These are phyloP conservation scores for Cladosporium phlei DNA, from an alignment of 2,329 filamentous ascomycete species.

Conservation along the genomic window DNA sequence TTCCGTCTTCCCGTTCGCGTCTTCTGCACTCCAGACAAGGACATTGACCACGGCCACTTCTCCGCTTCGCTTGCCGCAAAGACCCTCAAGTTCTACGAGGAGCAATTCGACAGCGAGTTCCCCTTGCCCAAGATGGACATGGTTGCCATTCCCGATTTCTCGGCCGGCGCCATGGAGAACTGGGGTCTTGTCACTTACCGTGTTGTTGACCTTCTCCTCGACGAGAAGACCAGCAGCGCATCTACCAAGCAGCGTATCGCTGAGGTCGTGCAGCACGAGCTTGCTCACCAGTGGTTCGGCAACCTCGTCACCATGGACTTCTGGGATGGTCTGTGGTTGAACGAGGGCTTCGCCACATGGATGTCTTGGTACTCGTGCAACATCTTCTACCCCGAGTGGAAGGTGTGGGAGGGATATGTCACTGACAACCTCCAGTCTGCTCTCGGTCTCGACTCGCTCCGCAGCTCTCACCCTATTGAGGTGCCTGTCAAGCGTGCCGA, in stretches of 20 bases:
- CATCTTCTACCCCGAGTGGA: slow-evolving; percentile 95
- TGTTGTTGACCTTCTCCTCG: slow-evolving; percentile 82
- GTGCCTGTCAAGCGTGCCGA: slow-evolving; percentile 92
- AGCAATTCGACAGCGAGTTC: slow-evolving; percentile 83
- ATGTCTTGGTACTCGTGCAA: slow-evolving; percentile 96
- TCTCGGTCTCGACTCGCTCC: slow-evolving; percentile 78
- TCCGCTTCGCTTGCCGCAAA: slow-evolving; percentile 83
- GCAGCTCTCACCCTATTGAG: slow-evolving; percentile 94
- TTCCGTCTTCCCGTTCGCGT: slow-evolving; percentile 91
- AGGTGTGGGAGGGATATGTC: slow-evolving; percentile 94
- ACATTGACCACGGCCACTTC: slow-evolving; percentile 88
- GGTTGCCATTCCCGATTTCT: slow-evolving; percentile 93
- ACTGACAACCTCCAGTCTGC: slow-evolving; percentile 88
- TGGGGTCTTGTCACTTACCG: slow-evolving; percentile 96
- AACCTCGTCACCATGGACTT: slow-evolving; percentile 98
- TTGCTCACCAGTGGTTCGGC: slow-evolving; percentile 97
- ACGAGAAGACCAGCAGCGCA: slow-evolving; percentile 86
- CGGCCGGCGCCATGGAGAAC: slow-evolving; percentile 96
- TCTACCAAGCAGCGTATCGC: slow-evolving; percentile 88
- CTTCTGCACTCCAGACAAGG: slow-evolving; percentile 84
- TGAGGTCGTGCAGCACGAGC: slow-evolving; percentile 92
- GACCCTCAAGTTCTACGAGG: slow-evolving; percentile 91
- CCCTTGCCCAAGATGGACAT: slow-evolving; percentile 94
- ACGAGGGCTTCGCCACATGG: slow-evolving; percentile 87
- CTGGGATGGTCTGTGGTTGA: slow-evolving; percentile 96